Base-by-base conservation (phyloP, 2,329 filamentous ascomycete species). In the Diplodia sapinea region DNA sequence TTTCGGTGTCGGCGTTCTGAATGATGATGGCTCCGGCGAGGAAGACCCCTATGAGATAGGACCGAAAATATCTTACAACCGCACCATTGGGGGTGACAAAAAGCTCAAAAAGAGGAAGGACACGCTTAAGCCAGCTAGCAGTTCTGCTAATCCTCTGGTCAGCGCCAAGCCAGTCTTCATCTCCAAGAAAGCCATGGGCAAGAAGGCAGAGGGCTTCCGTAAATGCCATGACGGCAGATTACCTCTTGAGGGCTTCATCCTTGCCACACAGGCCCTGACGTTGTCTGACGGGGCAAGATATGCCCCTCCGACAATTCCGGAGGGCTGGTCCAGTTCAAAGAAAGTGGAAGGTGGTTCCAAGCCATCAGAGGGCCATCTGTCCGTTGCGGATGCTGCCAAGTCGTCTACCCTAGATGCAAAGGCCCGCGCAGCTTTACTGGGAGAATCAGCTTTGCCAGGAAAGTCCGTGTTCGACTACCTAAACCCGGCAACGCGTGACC, bases 391-490 rank as follows among this genome's bases (percentile, higher is more conserved):
- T 68, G 91, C 91, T 1, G 93, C 93, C 9, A 94, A 90, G 77
- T 83, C 87, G 2, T 95, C 92, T 0, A 87, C 84, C 0, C 84
- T 96, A 9, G 88, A 96, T 75, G 89, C 92, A 0, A 89, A 88
- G 74, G 84, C 90, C 51, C 88, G 95, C 70, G 94, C 93, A 13
- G 88, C 88, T 4, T 83, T 96, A 0, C 84, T 98, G 1, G 94
- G 94, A 43, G 94, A 97, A 80, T 84, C 87, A 49, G 86, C 88
- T 43, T 82, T 98, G 0, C 94, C 94, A 0, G 92, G 93, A 0
- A 97, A 98, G 80, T 98, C 95, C 0, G 89, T 99, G 2, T 99
- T 98, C 77, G 94, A 98, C 79, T 99, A 91, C 78, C 85, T 99
- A 71, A 91, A 91, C 0, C 84, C 92, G 0, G 86, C 91, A 40